Base-by-base conservation (phyloP, 345 rosid genomes). In the Angophora floribunda region DNA sequence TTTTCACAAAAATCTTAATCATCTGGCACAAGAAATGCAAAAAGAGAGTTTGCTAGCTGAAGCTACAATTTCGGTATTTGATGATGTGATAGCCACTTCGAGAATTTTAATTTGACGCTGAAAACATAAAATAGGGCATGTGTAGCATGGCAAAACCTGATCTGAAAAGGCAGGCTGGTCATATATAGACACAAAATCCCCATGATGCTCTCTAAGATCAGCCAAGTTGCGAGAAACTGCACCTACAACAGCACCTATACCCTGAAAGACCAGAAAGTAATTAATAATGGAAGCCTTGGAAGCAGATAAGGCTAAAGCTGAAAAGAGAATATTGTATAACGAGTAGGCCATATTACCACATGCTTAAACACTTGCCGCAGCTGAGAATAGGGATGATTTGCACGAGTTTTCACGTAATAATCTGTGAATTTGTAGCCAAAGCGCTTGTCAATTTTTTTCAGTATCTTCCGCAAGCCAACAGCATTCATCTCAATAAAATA, bases 371-470 rank as follows among this genome's bases (percentile, higher is more conserved):
- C 99, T 95, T 97, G 99, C 88, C 93, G 99, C 91, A 98, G 95
- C 94, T 97, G 98, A n/a, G 99, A 97, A 90, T 97, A 98, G 57
- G 99, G 99, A 93, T 98, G 99, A 93, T 97, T 94, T 84, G 99
- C 98, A 50, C 99, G 98, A 67, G 98, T 97, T 91, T 94, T 98
- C 87, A 98, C 99, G 87, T 96, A 97, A 90, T 95, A 95, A 92
- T 98, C 93, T 6, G 99, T 95, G 93, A 98, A 98, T 92, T 97
- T 94, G 92, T 94, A 98, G 86, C 96, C 99, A 93, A 98, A 96
- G 80, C 99, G 95, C 92, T 98, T 98, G 91, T 97, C 99, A 57
- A 98, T 95, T 92, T 98, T 98, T 93, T 98, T 98, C 84, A 98
- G 93, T 87, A 98, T 97, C 94, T 98, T 98, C 47, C 97, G 96